Evolutionary conservation across 306 rosid species (phyloP), one percentile per base, ranked within the genome.

Genomic region (Quercus cerris): DNA sequence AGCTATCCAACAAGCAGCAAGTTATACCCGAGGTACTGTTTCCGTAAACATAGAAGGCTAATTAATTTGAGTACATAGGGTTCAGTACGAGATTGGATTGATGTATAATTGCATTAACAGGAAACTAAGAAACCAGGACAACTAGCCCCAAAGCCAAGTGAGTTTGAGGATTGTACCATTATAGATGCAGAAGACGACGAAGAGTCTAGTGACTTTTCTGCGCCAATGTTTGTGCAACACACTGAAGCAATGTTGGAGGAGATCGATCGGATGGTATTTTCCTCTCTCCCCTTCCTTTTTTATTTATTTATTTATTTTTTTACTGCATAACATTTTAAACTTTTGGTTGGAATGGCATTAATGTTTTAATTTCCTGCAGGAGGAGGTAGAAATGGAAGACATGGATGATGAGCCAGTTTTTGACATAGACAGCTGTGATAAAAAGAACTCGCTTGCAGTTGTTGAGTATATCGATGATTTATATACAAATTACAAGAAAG

Each of bases 241-340:
- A 89, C 92, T 13, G 89, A 89, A 81, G 89, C 90, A n/a, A 82
- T 89, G 84, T 61, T 89, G 69, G 90, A 86, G 22, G 92, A 86
- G 70, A 82, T 81, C 73, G 89, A 89, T 80, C 75, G 78, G 51
- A 89, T 86, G 92, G 92, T 89, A 82, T 56, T 14, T 20, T 49
- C 66, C 49, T 28, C 44, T 57, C 23, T 17, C 10, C 1, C 49
- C 23, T 70, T 17, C 18, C 23, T 6, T 15, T 56, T 23, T 28
- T 17, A 56, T 7, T 63, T 18, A 9, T 56, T 54, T 28, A 10
- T 74, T 13, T 63, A n/a, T n/a, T 33, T 33, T 35, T 72, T 31
- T 1, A 55, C 62, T 52, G 23, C 57, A 71, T 25, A 6, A 8
- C 22, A 46, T 70, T 5, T 56, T 2, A 63, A 63, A 77, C 70